These are phyloP conservation scores for Septoria petroselini DNA, from an alignment of 2,329 filamentous ascomycete genomes.

Conservation along the genomic window DNA sequence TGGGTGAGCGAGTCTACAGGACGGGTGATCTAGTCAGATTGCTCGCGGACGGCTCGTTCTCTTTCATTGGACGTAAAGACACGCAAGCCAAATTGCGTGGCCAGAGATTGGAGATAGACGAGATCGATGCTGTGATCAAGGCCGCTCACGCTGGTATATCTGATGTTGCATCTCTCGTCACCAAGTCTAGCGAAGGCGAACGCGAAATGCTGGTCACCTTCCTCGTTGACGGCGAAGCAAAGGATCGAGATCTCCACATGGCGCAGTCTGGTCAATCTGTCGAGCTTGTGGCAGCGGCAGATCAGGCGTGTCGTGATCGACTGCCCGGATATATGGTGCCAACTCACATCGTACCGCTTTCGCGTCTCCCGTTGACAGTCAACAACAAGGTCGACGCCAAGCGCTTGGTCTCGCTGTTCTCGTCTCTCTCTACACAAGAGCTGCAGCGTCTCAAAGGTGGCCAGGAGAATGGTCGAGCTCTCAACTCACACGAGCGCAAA, in stretches of 20 bases:
- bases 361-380: slow-evolving; percentile 71
- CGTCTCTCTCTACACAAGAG: slow-evolving; percentile 56
- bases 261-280: slow-evolving; percentile 32
- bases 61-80: slow-evolving; percentile 83
- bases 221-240: slow-evolving; percentile 41
- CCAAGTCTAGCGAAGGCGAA: slow-evolving; percentile 67
- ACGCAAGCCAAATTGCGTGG: slow-evolving; percentile 90
- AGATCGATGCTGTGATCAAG: slow-evolving; percentile 83
- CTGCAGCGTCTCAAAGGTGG: slow-evolving; percentile 55
- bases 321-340: slow-evolving; percentile 89
- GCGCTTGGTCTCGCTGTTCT: slow-evolving; percentile 64
- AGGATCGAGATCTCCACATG: slow-evolving; percentile 36
- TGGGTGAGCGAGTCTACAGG: slow-evolving; percentile 62
- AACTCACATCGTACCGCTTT: slow-evolving; percentile 71
- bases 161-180: slow-evolving; percentile 74
- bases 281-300: slow-evolving; percentile 32
- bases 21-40: slow-evolving; percentile 86
- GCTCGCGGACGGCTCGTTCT: slow-evolving; percentile 74
- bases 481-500: slow-evolving; percentile 43
- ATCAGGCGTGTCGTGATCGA: slow-evolving; percentile 60
- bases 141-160: slow-evolving; percentile 55
- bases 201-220: slow-evolving; percentile 84
- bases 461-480: slow-evolving; percentile 24
- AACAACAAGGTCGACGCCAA: slow-evolving; percentile 89
- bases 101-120: slow-evolving; percentile 82